phyloP scores from a whole-genome alignment of 108 stramenopile species.

The Skeletonema marinoi region DNA sequence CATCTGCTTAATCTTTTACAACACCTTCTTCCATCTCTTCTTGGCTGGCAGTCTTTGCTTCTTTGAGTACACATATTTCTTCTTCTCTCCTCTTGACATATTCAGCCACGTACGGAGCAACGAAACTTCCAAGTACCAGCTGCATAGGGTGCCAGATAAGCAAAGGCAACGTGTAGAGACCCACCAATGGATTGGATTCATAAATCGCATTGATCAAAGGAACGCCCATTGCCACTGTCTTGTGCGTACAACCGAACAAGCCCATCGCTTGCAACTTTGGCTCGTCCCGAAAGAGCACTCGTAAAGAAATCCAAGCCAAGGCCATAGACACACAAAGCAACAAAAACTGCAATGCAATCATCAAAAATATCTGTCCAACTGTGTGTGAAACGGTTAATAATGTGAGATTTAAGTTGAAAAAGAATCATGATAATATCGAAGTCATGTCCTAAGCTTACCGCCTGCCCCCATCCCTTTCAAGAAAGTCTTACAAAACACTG shows the following conservation, averaged over 20 bases:
- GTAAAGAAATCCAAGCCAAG: slow-evolving; percentile 52
- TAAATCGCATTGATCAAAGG: slow-evolving; percentile 76
- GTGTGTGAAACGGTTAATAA: neutral
- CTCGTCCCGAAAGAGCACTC: slow-evolving; percentile 40
- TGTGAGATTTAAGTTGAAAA: neutral
- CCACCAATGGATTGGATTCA: slow-evolving; percentile 49
- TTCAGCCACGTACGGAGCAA: slow-evolving; percentile 49
- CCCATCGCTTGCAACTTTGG: slow-evolving; percentile 67
- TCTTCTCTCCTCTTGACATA: slow-evolving; percentile 53
- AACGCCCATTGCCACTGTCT: slow-evolving; percentile 76
- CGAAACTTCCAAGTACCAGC: slow-evolving; percentile 52
- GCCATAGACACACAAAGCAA: slow-evolving; percentile 47
- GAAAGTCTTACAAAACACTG: slow-evolving; percentile 70
- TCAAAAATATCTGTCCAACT: slow-evolving; percentile 45
- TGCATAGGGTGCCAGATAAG: slow-evolving; percentile 81
- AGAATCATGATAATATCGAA: neutral
- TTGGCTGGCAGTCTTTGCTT: too few relatives aligned
- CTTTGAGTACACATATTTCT: too few relatives aligned
- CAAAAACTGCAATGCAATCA: slow-evolving; percentile 53
- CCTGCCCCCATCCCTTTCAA: slow-evolving; percentile 25
- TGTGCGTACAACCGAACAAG: slow-evolving; percentile 70
- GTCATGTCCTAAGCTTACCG: neutral
- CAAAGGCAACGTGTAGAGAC: slow-evolving; percentile 66
- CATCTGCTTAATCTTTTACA: too few relatives aligned
- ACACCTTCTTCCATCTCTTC: too few relatives aligned